Base-by-base conservation (phyloP, 2,329 filamentous ascomycete species). In the Paecilomyces dactylethromorphus region DNA sequence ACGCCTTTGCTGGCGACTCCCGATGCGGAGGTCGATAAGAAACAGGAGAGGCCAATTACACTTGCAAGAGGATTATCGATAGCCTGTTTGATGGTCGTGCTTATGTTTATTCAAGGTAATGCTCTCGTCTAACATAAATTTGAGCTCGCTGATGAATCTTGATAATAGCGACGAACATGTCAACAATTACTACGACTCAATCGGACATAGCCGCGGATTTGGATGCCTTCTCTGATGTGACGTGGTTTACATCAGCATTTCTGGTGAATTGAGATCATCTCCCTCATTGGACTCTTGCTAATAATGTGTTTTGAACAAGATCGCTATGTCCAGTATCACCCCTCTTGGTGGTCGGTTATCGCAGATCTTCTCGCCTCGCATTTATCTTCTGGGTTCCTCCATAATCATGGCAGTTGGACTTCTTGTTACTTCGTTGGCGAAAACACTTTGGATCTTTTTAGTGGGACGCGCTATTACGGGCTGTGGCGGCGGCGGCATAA, bases 171-270 rank as follows among this genome's bases (percentile, higher is more conserved):
- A 81, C 83, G 62, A 94, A 94, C 68, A 90, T 92, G 75, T 90
- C 87, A 12, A 86, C 91, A 65, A 87, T 95, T 69, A 90, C 89
- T 5, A 92, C 91, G 58, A 89, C 88, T 1, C 91, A 94, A 74
- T 90, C 87, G 7, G 80, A 81, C 55, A 90, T 95, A 63, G 90
- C 90, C 1, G 82, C 82, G 7, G 90, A 93, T 63, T 79, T 95
- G 1, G 81, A 90, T 72, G 84, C 89, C 1, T 92, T 91, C 67
- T 85, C 87, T 58, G 78, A 85, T 58, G 86, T 86, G 35, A 89
- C 85, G 72, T 95, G 90, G 90, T 91, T 94, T 70, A 91, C 88
- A 7, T 90, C 88, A 32, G 81, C 87, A 2, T 95, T 91, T 69
- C 79, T 94, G 71, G 77, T 79, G 70, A 58, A 62, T 56, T 51